Evolutionary conservation across 495 filamentous ascomycete genomes (phyloP), one percentile per base, ranked within the genome.

Genomic region (Cercophora scortea): DNA sequence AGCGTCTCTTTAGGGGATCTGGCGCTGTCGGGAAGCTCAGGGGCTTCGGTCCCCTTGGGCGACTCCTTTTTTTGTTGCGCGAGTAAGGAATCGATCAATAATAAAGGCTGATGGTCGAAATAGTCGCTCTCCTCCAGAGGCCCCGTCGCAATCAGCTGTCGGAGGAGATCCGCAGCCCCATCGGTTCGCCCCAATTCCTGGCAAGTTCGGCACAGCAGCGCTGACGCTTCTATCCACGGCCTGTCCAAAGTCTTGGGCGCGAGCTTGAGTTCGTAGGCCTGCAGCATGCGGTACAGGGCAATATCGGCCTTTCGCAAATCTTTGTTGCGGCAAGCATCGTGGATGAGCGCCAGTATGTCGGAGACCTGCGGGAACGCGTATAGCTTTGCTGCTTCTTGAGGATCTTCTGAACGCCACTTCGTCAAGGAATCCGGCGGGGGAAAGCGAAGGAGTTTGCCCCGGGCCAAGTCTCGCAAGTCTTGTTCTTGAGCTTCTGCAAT

Each of bases 201-300:
- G 35, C 63, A 78, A 15, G 62, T 57, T 16, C 58, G 63, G 15
- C 63, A 70, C n/a, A 79, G 59, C 44, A 57, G 42, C n/a, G 57
- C 58, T 1, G 68, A 68, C 17, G 67, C 57, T 36, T 66, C 51
- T 15, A 72, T 44, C 67, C 69, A 70, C 9, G 50, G 38, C 4
- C 53, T 51, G 32, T 58, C 49, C 4, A 44, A 52, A 40, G 55
- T 60, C 19, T 47, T 57, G 10, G 54, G 65, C 11, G 54, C 50
- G 41, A 48, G 25, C 1, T 52, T 58, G 2, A 56, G 45, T 32
- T 57, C 42, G 48, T 42, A 64, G 17, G 44, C 47, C 2, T 57
- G 42, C 0, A 65, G 51, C 10, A 72, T 59, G 6, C 39, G 45
- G 11, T 53, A 47, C 15, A 68, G 44, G 35, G 61, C 65, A 46